Percentiles rank a stretch among this genome's conserved stretches.
Conservation (phyloP, 768 basidiomycete species). For the Boletus eberwhitei region DNA sequence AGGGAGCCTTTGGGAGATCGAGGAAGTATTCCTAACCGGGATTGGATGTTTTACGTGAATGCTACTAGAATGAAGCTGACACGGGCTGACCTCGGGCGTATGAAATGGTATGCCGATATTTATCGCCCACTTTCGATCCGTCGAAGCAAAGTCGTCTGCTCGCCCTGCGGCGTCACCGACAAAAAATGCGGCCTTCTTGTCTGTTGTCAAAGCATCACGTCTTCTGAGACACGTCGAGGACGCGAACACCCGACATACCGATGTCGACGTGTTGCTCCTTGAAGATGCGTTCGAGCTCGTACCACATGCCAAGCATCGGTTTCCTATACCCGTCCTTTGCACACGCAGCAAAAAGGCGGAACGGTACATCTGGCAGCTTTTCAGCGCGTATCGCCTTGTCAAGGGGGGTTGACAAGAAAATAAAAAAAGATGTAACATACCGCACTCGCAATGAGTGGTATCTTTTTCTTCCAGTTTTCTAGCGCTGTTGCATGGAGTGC, state of each 20-base stretch:
- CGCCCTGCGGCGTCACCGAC: conserved; percentile 92
- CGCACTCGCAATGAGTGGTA: conserved; percentile 61
- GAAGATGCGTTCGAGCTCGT: conserved; percentile 63
- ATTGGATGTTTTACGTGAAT: neutral
- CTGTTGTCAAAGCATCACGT: conserved; percentile 35
- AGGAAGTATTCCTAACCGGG: conserved; percentile 76
- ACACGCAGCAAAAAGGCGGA: conserved; percentile 75
- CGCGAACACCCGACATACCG: conserved; percentile 40
- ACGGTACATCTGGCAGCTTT: conserved; percentile 71
- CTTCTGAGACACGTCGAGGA: neutral
- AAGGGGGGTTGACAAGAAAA: neutral
- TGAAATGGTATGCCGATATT: conserved; percentile 72
- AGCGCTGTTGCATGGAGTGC: conserved; percentile 45
- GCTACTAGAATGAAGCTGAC: neutral
- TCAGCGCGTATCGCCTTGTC: neutral
- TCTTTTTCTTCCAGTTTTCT: conserved; percentile 74
- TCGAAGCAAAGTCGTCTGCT: conserved; percentile 69
- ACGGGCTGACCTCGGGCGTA: conserved; percentile 71
- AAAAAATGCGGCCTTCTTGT: conserved; percentile 65
- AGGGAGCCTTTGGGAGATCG: conserved; percentile 40
- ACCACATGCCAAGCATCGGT: conserved; percentile 87
- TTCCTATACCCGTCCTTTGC: conserved; percentile 76
- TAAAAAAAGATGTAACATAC: conserved; percentile 34
- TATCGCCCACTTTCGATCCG: conserved; percentile 82
- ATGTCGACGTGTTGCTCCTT: conserved; percentile 55